phyloP scores from a whole-genome alignment of 805 yeast species.

The Ogataea populi-albae region DNA sequence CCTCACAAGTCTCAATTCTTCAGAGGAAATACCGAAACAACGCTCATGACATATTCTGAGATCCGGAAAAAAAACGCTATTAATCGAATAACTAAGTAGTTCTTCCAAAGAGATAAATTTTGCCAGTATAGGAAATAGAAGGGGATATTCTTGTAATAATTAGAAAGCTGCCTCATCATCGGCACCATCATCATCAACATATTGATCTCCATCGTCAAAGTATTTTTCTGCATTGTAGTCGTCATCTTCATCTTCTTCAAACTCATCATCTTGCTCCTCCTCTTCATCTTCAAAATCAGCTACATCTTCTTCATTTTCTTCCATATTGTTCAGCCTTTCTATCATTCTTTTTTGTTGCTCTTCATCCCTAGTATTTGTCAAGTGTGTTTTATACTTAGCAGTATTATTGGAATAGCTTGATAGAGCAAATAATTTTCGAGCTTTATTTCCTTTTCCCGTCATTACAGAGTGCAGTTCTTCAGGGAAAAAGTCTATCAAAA shows the following conservation, averaged over 20 bases:
- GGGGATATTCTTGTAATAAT: slow-evolving; percentile 1
- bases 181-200: slow-evolving; percentile 55
- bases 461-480: slow-evolving; percentile 69
- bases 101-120: no score
- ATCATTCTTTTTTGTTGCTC: slow-evolving; percentile 29
- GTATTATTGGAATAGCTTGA: slow-evolving; percentile 36
- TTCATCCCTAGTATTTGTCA: slow-evolving; percentile 26
- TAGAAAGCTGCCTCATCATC: slow-evolving; percentile 71
- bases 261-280: slow-evolving; percentile 66
- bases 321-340: slow-evolving; percentile 34
- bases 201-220: slow-evolving; percentile 71
- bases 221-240: slow-evolving; percentile 79
- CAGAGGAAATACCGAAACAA: neutral
- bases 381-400: slow-evolving; percentile 36
- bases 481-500: slow-evolving; percentile 68
- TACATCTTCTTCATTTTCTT: slow-evolving; percentile 41
- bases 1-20: neutral
- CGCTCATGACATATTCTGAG: slow-evolving; percentile 20
- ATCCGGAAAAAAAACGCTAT: slow-evolving; percentile 19
- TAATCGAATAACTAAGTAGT: slow-evolving; percentile 3
- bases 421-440: slow-evolving; percentile 47
- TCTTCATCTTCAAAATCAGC: slow-evolving; percentile 45
- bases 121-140: neutral
- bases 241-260: slow-evolving; percentile 72
- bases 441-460: slow-evolving; percentile 51